These are phyloP conservation scores for Mycosarcoma maydis DNA, from an alignment of 1,284 basidiomycete species.

Conservation along the genomic window DNA sequence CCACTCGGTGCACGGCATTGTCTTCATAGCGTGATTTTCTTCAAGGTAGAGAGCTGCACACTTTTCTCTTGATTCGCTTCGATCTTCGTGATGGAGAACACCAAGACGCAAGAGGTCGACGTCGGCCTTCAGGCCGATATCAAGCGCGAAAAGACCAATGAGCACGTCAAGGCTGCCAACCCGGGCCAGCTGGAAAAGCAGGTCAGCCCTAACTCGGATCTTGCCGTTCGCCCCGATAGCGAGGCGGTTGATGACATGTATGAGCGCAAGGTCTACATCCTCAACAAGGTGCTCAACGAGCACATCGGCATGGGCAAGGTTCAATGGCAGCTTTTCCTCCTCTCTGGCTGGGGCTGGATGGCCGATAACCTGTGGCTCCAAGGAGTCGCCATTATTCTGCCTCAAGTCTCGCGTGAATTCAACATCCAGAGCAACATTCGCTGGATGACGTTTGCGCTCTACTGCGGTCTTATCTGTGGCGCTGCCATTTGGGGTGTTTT, in stretches of 20 bases:
- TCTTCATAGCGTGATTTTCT: background rate
- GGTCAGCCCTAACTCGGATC: slow-evolving; percentile 17
- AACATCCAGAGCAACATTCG: slow-evolving; percentile 35
- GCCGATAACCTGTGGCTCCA: slow-evolving; percentile 65
- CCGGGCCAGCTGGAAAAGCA: slow-evolving; percentile 40
- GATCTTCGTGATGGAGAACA: slow-evolving; percentile 25
- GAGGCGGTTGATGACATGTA: slow-evolving; percentile 58
- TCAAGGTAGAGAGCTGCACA: background rate
- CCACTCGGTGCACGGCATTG: no score
- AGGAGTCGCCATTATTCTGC: slow-evolving; percentile 62
- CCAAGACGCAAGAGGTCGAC: slow-evolving; percentile 25
- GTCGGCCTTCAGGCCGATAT: slow-evolving; percentile 13
- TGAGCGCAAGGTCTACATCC: slow-evolving; percentile 62
- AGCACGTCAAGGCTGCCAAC: slow-evolving; percentile 27
- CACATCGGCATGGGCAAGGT: slow-evolving; percentile 64
- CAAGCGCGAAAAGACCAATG: slow-evolving; percentile 20
- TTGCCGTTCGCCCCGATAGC: slow-evolving; percentile 25
- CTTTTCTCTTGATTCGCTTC: background rate
- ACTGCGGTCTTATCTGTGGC: slow-evolving; percentile 62
- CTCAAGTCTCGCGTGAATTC: slow-evolving; percentile 62
- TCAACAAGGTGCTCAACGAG: slow-evolving; percentile 66
- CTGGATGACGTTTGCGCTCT: slow-evolving; percentile 63
- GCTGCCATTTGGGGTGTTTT: slow-evolving; percentile 64
- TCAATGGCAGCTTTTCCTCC: slow-evolving; percentile 57
- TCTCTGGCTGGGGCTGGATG: slow-evolving; percentile 60